Evolutionary conservation across 2,329 filamentous ascomycete species (phyloP).

Genomic region (Phaeoacremonium minimum): DNA sequence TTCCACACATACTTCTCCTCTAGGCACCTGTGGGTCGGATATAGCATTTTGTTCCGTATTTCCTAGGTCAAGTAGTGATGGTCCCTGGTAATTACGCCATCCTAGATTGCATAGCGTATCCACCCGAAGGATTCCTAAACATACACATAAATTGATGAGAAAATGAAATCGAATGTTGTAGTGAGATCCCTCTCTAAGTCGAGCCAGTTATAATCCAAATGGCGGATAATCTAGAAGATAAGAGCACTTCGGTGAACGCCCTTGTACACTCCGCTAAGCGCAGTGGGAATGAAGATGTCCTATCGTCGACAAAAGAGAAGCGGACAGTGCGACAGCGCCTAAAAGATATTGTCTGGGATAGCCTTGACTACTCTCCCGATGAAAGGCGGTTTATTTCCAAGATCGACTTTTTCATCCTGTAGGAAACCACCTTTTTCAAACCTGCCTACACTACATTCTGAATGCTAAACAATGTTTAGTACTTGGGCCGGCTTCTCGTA

Average conservation of each 20-base stretch:
- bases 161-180: not conserved
- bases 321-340: constrained; percentile 11
- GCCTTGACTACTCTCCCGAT: constrained; percentile 6
- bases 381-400: constrained; percentile 12
- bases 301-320: constrained; percentile 5
- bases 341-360: constrained; percentile 14
- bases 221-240: not conserved
- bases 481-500: constrained; percentile 20
- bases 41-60: not conserved
- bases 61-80: not conserved
- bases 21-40: not conserved
- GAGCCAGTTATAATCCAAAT: not conserved
- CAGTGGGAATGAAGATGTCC: not conserved
- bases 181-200: not conserved
- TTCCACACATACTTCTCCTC: not conserved
- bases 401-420: constrained; percentile 9
- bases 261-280: not conserved
- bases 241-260: not conserved
- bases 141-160: not conserved
- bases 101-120: not conserved
- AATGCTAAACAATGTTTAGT: not conserved
- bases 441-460: not conserved
- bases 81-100: not conserved
- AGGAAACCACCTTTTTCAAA: no score
- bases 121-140: not conserved